Percentiles rank a stretch among this genome's conserved stretches.
Conservation (phyloP, 208 protist genomes). For the Blechomonas ayalai region DNA sequence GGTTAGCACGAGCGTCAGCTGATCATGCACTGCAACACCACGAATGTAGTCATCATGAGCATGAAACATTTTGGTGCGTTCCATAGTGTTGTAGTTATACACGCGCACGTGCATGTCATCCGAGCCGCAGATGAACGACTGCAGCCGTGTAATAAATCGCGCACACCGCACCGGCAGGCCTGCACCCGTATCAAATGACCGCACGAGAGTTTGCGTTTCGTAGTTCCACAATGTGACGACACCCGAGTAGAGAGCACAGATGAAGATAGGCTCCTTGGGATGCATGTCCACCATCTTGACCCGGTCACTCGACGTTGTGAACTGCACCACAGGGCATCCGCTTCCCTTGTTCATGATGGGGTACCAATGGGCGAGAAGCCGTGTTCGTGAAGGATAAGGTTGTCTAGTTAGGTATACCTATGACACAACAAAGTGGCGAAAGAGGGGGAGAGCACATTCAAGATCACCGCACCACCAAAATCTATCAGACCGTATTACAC, state of each 20-base stretch:
- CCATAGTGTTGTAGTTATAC: constrained; percentile 99
- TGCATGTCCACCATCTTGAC: constrained; percentile 99
- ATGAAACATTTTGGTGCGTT: constrained; percentile 95
- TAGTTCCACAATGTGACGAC: constrained; percentile 97
- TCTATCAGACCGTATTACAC: too few species aligned
- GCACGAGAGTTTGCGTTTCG: constrained; percentile 93
- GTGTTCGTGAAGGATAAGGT: constrained; percentile 7
- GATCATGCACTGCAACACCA: constrained; percentile 96
- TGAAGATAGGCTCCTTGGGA: constrained; percentile 96
- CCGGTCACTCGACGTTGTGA: constrained; percentile 90
- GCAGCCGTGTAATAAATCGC: constrained; percentile 95
- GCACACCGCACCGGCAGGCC: constrained; percentile 91
- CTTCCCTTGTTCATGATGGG: too few species aligned
- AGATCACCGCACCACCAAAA: too few species aligned
- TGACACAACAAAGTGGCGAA: background rate
- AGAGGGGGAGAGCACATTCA: too few species aligned
- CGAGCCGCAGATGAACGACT: constrained; percentile 95
- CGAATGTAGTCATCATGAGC: constrained; percentile 97
- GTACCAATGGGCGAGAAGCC: too few species aligned
- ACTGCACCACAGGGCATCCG: constrained; percentile 11
- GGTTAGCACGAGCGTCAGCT: constrained; percentile 92
- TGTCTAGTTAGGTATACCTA: background rate
- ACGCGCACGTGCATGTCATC: constrained; percentile 95
- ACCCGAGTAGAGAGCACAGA: constrained; percentile 92
- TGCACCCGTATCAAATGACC: constrained; percentile 95